Base-by-base conservation (phyloP, 1,284 basidiomycete genomes). In the Cryptococcus neoformans region DNA sequence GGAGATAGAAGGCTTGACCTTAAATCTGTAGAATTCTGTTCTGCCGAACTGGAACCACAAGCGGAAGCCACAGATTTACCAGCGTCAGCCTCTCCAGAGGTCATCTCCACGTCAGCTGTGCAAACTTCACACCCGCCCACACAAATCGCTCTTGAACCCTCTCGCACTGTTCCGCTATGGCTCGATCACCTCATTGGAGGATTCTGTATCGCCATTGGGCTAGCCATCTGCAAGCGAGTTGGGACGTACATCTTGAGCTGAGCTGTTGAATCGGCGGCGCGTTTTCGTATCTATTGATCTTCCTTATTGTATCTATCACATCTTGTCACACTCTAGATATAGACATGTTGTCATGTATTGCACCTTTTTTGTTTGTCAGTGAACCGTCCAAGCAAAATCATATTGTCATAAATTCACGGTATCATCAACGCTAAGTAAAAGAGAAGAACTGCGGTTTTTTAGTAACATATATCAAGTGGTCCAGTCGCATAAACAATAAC, bases 141-240 rank as follows among this genome's bases (percentile, higher is more conserved):
- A 12, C 17, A 14, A 3, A 12, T 34, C 34, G 9, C 46, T 14
- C 46, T 34, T 11, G 46, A 47, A 7, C 8, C 46, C 21, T 21
- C 7, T 34, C 46, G 46, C 6, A 12, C 34, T 28, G 46, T 47
- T 11, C 46, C 49, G 11, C 49, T 41, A 17, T 51, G 49, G 49
- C 49, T 51, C 37, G 49, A 51, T 17, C 49, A 51, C 49, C 37
- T 51, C 10, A 51, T 51, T 8, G 49, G 38, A n/a, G 9, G 38
- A n/a, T 16, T 39, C 35, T 39, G 38, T 40, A 41, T 51, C 37
- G 12, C 40, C 14, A 11, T 51, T 16, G 49, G 49, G 9, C 28
- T 47, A 28, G 46, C 28, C 14, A 34, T 47, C 28, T 47, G 46
- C 14, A 47, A 47, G 46, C 16, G 46, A 14, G 46, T 47, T 11